Evolutionary conservation across 2,329 filamentous ascomycete genomes (phyloP), one percentile per base, ranked within the genome.

Genomic region (Coniosporium uncinatum): DNA sequence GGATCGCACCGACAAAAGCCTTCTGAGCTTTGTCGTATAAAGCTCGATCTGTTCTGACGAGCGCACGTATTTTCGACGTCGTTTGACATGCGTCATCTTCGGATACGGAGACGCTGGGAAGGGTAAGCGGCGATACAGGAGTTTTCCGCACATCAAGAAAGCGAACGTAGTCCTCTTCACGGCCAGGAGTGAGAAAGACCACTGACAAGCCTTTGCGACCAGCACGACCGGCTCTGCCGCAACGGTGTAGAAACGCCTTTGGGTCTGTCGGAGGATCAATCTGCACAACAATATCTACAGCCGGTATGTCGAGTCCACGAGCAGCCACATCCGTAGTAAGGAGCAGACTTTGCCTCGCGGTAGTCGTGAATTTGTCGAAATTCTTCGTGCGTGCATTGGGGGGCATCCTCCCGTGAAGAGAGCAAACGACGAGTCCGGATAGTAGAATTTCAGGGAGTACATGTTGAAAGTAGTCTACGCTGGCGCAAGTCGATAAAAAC

Each of bases 281-380:
- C 58, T 96, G 91, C 1, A 95, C 77, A 4, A 96, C 90, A 2
- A 96, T 74, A 57, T 96, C 91, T 31, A 96, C 89, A 42, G 89
- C 81, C 0, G 90, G 89, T 41, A 96, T 93, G 58, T 97, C 91
- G 4, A 97, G 76, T 14, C 91, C 91, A 45, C 91, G 80, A 3
- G 91, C 88, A 3, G 91, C 88, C 20, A 97, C 81, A 58, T 97
- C 91, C 16, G 93, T 97, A 5, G 91, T 97, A 5, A 98, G 71
- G 11, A 98, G 78, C 24, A 98, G 76, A 2, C 85, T 83, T 0
- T 90, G 86, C 1, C 79, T 78, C 2, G 85, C 76, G 2, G 87
- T 80, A 42, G 81, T 82, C 18, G 86, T 70, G 57, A 96, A 97
- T 43, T 79, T 81, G 48, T 77, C 75, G 52, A 95, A 94, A 58